Base-by-base conservation (phyloP, 2,329 filamentous ascomycete species). In the Cadophora gregata region DNA sequence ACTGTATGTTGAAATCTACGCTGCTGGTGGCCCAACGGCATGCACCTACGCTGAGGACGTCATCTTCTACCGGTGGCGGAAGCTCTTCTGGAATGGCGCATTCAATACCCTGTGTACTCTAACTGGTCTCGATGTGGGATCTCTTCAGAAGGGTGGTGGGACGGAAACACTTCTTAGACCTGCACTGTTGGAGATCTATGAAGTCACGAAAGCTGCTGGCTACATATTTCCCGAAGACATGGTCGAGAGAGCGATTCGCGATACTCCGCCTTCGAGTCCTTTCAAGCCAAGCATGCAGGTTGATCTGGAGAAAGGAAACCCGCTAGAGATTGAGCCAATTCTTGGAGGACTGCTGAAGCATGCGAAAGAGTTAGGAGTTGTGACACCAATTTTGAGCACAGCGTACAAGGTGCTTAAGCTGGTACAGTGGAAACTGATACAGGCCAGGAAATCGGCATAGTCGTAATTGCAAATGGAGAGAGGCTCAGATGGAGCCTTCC, bases 51-150 rank as follows among this genome's bases (percentile, higher is more conserved):
- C 36, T 14, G 36, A 38, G 36, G 36, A 38, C 36, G 16, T 38
- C 36, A 14, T 38, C 12, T 59, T 59, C 16, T 59, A 38, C 36
- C 29, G 55, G 36, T 59, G 55, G 55, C 29, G 55, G n/a, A 71
- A 71, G 51, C 42, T 71, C 16, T 42, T 70, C 2, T 71, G 65
- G 63, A 71, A 71, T 36, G 69, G 63, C 9, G 63, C 68, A 21
- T 70, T 70, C 61, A 71, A 71, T 50, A 70, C 65, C 0, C 55
- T 71, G 14, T 70, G 69, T 24, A 66, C 68, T 4, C 55, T 70
- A 19, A 68, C 55, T 5, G 31, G 55, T 24, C 55, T 59, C 31
- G 55, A 59, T 59, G 55, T 59, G 4, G 55, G 55, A 10, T 36
- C 27, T 16, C 36, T 38, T 38, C 36, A 38, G 12, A 38, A 38